Conservation (phyloP, 2,329 filamentous ascomycete genomes). For the Ophiostoma ulmi region DNA sequence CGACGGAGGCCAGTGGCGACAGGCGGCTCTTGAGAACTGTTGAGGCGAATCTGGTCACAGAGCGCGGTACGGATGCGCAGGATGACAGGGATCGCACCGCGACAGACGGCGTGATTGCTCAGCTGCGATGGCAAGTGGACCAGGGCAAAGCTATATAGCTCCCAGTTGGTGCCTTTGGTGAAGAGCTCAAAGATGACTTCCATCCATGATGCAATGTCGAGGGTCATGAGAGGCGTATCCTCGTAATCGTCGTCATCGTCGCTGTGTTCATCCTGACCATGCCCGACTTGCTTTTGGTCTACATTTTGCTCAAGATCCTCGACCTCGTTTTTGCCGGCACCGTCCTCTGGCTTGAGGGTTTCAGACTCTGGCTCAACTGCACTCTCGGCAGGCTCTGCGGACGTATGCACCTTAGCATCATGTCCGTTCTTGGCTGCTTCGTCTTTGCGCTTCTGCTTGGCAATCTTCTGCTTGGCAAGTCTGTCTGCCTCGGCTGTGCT, state of each 20-base stretch:
- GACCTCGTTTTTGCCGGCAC: background rate
- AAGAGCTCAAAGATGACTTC: constrained; percentile 70
- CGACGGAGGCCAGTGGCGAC: constrained; percentile 72
- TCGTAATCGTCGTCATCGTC: background rate
- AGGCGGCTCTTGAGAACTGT: constrained; percentile 76
- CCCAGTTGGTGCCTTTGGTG: constrained; percentile 74
- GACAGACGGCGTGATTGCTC: constrained; percentile 82
- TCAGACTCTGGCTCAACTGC: background rate
- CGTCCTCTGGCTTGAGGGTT: background rate
- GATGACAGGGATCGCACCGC: constrained; percentile 66
- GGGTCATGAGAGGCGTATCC: constrained; percentile 29
- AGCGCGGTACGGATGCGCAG: constrained; percentile 68
- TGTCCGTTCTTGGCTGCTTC: background rate
- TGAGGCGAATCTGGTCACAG: constrained; percentile 76
- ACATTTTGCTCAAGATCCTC: background rate
- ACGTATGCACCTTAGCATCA: no score
- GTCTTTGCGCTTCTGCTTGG: constrained; percentile 19
- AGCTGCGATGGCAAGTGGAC: constrained; percentile 83
- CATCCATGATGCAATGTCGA: constrained; percentile 67
- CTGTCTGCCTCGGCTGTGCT: constrained; percentile 21
- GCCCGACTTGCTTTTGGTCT: background rate
- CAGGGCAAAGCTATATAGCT: constrained; percentile 84
- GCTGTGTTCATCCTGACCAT: background rate
- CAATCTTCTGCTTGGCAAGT: background rate
- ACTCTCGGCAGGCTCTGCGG: background rate